phyloP scores from a whole-genome alignment of 768 basidiomycete genomes.

The Russula virescens region DNA sequence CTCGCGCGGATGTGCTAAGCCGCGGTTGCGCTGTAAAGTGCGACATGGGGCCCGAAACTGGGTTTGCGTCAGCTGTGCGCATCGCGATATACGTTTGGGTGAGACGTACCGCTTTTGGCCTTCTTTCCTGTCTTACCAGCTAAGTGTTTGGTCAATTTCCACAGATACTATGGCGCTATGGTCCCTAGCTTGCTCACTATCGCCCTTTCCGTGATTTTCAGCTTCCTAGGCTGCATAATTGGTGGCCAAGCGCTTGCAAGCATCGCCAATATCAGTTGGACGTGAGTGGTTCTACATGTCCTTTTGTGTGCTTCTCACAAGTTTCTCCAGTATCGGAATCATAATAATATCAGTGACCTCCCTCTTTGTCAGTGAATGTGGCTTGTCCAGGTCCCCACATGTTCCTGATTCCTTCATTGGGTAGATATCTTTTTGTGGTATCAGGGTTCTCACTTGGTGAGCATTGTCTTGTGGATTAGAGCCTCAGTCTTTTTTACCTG shows the following conservation, averaged over 20 bases:
- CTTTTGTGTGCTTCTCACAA: neutral
- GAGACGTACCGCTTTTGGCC: slow-evolving; percentile 27
- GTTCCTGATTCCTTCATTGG: neutral
- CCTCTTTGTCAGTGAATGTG: slow-evolving; percentile 37
- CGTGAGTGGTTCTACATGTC: slow-evolving; percentile 30
- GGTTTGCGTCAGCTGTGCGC: slow-evolving; percentile 82
- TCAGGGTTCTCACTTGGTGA: slow-evolving; percentile 54
- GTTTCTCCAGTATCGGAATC: slow-evolving; percentile 52
- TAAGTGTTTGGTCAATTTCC: slow-evolving; percentile 10
- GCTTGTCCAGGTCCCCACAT: neutral
- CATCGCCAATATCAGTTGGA: slow-evolving; percentile 47
- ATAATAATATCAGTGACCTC: slow-evolving; percentile 69
- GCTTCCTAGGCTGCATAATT: slow-evolving; percentile 53
- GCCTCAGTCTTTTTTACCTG: neutral
- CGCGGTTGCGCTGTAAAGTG: slow-evolving; percentile 30
- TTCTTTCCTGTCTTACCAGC: neutral
- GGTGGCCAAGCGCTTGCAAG: slow-evolving; percentile 57
- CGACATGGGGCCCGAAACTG: slow-evolving; percentile 72
- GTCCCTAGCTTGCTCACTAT: slow-evolving; percentile 44
- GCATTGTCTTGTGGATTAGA: neutral
- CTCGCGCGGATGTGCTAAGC: neutral
- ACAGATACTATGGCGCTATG: slow-evolving; percentile 52
- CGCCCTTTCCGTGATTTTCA: slow-evolving; percentile 40
- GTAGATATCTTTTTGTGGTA: slow-evolving; percentile 62
- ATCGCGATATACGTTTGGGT: slow-evolving; percentile 57